These are phyloP conservation scores for Willaertia magna DNA, from an alignment of 208 protist genomes.

Conservation along the genomic window DNA sequence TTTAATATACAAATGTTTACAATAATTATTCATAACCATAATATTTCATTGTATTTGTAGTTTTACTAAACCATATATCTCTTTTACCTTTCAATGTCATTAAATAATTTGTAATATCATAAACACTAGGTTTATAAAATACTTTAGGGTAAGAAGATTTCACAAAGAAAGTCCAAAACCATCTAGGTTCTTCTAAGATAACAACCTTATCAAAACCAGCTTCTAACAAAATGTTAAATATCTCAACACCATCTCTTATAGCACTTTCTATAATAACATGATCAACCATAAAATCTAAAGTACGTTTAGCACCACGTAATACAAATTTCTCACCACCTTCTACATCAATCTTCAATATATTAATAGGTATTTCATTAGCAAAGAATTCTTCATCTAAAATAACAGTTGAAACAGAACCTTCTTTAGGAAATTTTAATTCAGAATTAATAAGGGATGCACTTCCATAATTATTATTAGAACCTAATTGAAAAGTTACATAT, in stretches of 20 bases:
- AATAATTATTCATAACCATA: too few relatives aligned
- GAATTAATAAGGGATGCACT: not conserved
- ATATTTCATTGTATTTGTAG: not conserved
- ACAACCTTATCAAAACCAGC: not conserved
- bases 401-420: not conserved
- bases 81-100: not conserved
- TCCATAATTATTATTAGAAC: too few relatives aligned
- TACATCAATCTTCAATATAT: not conserved
- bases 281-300: not conserved
- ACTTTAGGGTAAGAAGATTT: not conserved
- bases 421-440: not conserved
- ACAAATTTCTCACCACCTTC: not conserved
- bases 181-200: not conserved
- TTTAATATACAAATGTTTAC: too few relatives aligned
- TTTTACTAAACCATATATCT: not conserved
- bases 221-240: not conserved
- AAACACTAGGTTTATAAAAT: not conserved
- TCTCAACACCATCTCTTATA: not conserved
- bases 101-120: not conserved
- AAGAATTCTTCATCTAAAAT: not conserved
- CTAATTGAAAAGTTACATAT: not conserved
- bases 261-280: not conserved
- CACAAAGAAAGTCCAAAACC: not conserved
- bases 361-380: not conserved
- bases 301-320: not conserved